Percentiles rank a stretch among this genome's conserved stretches.
phyloP scores from a whole-genome alignment of 1,284 basidiomycete species.

The Moniliella sp. region DNA sequence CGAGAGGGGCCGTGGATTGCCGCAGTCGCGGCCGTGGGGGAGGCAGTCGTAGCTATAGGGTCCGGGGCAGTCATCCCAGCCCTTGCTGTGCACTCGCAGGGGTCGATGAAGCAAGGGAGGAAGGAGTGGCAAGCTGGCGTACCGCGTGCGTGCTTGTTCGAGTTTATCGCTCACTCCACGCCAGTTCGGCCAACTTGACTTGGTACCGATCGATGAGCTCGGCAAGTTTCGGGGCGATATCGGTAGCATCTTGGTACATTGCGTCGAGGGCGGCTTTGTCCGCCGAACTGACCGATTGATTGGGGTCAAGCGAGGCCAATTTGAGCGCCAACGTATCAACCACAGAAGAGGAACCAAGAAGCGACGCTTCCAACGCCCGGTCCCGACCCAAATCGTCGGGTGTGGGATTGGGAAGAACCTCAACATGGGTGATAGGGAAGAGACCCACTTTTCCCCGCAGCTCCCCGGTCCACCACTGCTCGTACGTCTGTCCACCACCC shows the following conservation, averaged over 20 bases:
- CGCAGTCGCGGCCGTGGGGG: no score
- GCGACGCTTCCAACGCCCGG: constrained; percentile 64
- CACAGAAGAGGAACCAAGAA: constrained; percentile 61
- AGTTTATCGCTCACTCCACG: no score
- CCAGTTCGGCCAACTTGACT: constrained; percentile 42
- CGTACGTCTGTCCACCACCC: constrained; percentile 79
- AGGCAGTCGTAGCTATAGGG: no score
- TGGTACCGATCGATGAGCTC: constrained; percentile 83
- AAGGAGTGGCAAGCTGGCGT: no score
- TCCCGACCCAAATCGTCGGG: constrained; percentile 57
- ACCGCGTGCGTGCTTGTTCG: no score
- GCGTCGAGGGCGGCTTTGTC: constrained; percentile 78
- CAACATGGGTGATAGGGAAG: constrained; percentile 91
- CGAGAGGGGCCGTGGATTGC: no score
- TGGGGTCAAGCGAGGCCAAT: constrained; percentile 51
- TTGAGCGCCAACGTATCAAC: constrained; percentile 68
- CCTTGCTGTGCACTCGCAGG: no score
- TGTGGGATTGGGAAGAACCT: constrained; percentile 68
- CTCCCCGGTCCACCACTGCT: constrained; percentile 98
- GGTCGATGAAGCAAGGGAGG: no score
- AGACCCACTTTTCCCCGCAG: constrained; percentile 78
- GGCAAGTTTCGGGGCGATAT: constrained; percentile 74
- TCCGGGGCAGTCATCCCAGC: no score
- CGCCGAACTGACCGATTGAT: constrained; percentile 63
- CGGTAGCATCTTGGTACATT: constrained; percentile 72